These are phyloP conservation scores for Talaromyces adpressus DNA, from an alignment of 495 filamentous ascomycete species.

Conservation along the genomic window DNA sequence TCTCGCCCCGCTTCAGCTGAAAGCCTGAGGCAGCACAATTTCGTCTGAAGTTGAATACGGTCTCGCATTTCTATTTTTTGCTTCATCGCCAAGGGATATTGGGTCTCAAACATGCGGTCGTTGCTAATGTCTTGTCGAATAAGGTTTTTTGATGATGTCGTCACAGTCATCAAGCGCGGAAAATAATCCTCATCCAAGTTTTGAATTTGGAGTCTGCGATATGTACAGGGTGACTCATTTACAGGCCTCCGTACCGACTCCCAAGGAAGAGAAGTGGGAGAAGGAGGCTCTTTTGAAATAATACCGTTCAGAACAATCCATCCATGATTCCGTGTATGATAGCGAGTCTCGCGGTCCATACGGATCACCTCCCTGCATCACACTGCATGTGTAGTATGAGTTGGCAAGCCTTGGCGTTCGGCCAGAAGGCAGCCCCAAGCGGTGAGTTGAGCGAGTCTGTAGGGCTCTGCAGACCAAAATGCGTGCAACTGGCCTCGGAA, in stretches of 20 bases:
- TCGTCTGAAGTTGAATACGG: neutral
- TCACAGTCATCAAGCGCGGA: neutral
- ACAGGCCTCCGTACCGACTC: neutral
- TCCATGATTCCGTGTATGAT: no score
- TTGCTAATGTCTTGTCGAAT: neutral
- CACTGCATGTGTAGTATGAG: neutral
- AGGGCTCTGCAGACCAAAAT: neutral
- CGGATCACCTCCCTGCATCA: slow-evolving; percentile 2
- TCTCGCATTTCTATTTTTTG: neutral
- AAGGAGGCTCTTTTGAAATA: neutral
- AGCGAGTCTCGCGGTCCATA: neutral
- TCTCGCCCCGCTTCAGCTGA: neutral
- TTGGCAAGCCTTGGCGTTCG: slow-evolving; percentile 6
- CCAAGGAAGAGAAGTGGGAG: neutral
- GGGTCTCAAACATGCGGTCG: neutral
- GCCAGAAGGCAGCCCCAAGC: neutral
- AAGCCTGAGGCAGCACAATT: neutral
- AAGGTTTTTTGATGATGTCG: neutral
- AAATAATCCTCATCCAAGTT: neutral
- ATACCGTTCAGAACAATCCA: neutral
- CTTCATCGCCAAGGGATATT: neutral
- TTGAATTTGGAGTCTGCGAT: neutral
- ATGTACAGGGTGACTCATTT: neutral
- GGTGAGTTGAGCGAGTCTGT: neutral
- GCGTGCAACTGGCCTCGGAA: neutral